phyloP scores from a whole-genome alignment of 176 grass and related monocot genomes.

The Ampelocalamus luodianensis region DNA sequence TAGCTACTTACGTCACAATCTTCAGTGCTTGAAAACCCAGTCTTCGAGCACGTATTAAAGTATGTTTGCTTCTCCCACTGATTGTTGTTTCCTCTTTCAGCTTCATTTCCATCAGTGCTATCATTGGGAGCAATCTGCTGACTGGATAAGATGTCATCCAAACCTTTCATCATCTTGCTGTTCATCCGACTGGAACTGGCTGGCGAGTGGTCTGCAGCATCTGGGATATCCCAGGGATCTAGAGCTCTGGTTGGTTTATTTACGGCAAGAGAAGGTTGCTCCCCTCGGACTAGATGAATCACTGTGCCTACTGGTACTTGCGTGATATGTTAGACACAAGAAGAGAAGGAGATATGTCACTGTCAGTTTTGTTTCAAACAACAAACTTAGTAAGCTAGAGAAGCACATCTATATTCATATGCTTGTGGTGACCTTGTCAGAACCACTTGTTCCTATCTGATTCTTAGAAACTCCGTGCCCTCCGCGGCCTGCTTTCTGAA shows the following conservation, averaged over 20 bases:
- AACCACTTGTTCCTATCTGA: constrained; percentile 68
- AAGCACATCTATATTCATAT: constrained; percentile 16
- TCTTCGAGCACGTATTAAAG: background rate
- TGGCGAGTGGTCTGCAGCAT: background rate
- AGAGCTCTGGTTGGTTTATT: too few relatives aligned
- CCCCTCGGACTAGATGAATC: constrained; percentile 81
- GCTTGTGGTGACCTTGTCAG: constrained; percentile 56
- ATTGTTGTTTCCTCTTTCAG: too few relatives aligned
- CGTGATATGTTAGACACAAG: constrained; percentile 53
- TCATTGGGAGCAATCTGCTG: too few relatives aligned
- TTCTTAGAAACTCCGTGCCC: constrained; percentile 74
- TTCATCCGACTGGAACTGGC: too few relatives aligned
- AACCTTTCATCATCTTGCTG: too few relatives aligned
- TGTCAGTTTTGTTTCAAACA: background rate
- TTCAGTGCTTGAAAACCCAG: background rate
- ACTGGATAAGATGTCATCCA: too few relatives aligned
- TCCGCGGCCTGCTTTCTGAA: constrained; percentile 72
- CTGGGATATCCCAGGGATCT: too few relatives aligned
- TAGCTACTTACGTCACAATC: background rate
- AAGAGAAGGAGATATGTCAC: constrained; percentile 1
- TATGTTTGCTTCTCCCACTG: too few relatives aligned
- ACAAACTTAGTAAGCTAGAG: background rate
- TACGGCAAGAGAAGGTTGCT: background rate
- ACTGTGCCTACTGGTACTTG: constrained; percentile 89
- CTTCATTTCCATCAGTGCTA: background rate